Evolutionary conservation across 768 basidiomycete species (phyloP), one percentile per base, ranked within the genome.

Genomic region (Podaxis mareebaensis): DNA sequence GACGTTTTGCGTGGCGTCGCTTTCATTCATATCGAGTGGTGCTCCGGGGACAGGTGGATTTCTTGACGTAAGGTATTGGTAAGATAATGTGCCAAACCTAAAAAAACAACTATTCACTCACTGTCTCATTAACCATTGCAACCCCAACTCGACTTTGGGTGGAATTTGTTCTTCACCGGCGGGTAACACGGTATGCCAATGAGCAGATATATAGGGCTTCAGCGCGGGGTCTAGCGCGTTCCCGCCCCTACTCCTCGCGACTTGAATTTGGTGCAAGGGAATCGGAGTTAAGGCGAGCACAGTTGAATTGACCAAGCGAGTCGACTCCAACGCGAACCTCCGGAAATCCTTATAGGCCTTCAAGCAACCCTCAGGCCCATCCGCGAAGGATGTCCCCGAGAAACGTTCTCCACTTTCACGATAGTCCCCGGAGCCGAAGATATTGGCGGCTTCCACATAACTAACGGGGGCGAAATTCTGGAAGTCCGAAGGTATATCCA

Each of bases 21-120:
- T 76, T 66, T 82, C 79, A 52, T 76, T 78, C 20, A 80, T 67
- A 59, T 77, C 79, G 2, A 80, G 68, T 8, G 80, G 79, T 3
- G 77, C 33, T 13, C 78, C 79, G 3, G 75, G 72, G 8, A 78
- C 74, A 13, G 69, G 71, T 15, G 78, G 75, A 17, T 76, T 72
- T 39, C 79, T 80, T 42, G 26, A 58, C 39, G 49, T 49, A 15
- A 54, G 65, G 53, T 51, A 8, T 57, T 10, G 36, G 13, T 48
- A 33, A 33, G 33, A 33, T 33, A 10, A 33, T 8, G n/a, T 10
- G 15, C 20, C 5, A 38, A 26, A 20, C 22, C 52, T 11, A n/a
- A 12, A n/a, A 12, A 46, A 26, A n/a, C 3, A 33, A n/a, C 1
- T 39, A 57, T 4, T n/a, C n/a, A 70, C 73, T 63, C 57, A 79